Evolutionary conservation across 2,329 filamentous ascomycete genomes (phyloP), one percentile per base, ranked within the genome.

Genomic region (Massarina eburnea): DNA sequence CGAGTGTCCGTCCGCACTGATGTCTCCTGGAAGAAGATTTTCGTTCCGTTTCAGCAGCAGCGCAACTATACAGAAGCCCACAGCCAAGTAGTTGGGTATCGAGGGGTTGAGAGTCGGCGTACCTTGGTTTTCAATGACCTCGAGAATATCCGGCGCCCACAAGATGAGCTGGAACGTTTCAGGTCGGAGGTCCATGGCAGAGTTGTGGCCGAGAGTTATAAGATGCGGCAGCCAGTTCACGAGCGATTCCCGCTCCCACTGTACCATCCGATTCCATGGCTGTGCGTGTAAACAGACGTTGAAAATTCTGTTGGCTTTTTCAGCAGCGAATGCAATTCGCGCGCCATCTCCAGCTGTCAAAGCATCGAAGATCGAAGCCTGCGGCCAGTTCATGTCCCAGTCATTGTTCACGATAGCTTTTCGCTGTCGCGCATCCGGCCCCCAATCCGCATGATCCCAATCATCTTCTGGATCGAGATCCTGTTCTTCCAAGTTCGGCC

Each of bases 401-500:
- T 43, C 32, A 29, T 21, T 8, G 17, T 14, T 17, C 17, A 9
- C n/a, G 12, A 5, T 27, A 17, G 9, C 41, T 36, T 24, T 43
- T 9, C 6, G 41, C 17, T 43, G 32, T 19, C 24, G 12, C 6
- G 21, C 17, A 41, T 37, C 22, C 6, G 41, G 41, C 19, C 41
- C 33, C 41, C 41, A 43, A 29, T 43, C 41, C n/a, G 18, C 21
- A n/a, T 18, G 15, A 12, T 43, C 41, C 41, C 41, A 43, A 10
- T 37, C 21, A 10, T 43, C 41, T 14, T 37, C 32, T 30, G 19
- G n/a, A 12, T 17, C 18, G 17, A 29, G 7, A 6, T 20, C 33
- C 33, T 43, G 32, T 8, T 43, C 32, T 30, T 43, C 32, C 20
- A 27, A 12, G 6, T 37, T 33, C 14, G 41, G 32, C 19, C 34